Evolutionary conservation across 805 yeast species (phyloP), one percentile per base, ranked within the genome.

Genomic region (Metschnikowia gelsemii): DNA sequence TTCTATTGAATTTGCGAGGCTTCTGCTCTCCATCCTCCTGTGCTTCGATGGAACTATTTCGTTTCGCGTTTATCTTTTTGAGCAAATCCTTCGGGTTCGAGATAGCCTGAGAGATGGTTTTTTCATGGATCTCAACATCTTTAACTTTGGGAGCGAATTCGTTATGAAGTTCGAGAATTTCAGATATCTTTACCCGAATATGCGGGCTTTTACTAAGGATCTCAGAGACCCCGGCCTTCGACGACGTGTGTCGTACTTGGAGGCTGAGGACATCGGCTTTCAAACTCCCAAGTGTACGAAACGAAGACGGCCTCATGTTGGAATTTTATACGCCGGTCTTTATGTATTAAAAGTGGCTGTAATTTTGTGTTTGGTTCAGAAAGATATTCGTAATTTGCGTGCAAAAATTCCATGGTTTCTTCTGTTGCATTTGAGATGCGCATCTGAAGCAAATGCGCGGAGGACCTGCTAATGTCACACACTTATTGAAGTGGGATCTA

Each of bases 401-500:
- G 14, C 29, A 26, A 12, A 26, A 26, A 26, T 26, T 3, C 16
- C n/a, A 8, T 7, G 29, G 5, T 7, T 17, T 16, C 14, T 36
- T 21, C 23, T 29, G 28, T 33, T 29, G 40, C 28, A n/a, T n/a
- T n/a, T 36, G 40, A 28, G 40, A 21, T 36, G 40, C 40, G 40
- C 40, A 36, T 18, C 20, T 20, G 32, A 18, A 21, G 32, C 16
- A 17, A 20, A 3, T 11, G 40, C 19, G 23, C 32, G 26, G 30
- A 9, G 25, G 4, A n/a, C 35, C n/a, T 11, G 23, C 12, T 13
- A 16, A 4, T 13, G 3, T 4, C 9, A 16, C 4, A 12, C 5
- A 28, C 20, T 8, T 28, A 12, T 8, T 6, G n/a, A 28, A 18
- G 18, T 28, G 20, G 9, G 17, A n/a, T n/a, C n/a, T n/a, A n/a